Evolutionary conservation across 305 asterid genomes (phyloP).

Genomic region (Fraxinus paxiana): DNA sequence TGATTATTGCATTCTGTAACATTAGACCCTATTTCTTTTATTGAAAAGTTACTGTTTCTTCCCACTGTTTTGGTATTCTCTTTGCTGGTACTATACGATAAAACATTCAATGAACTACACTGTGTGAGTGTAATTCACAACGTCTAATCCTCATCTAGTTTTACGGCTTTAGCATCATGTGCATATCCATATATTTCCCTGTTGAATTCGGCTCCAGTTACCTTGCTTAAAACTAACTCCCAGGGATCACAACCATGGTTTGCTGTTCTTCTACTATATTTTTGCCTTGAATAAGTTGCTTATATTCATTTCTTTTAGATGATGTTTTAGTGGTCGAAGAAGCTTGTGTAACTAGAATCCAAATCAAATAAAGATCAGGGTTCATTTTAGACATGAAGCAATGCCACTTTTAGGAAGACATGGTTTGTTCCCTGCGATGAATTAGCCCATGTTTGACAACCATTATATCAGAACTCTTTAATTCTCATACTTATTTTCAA

Average conservation of each 20-base stretch:
- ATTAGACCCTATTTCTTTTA: constrained; percentile 53
- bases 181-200: background rate
- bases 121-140: background rate
- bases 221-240: background rate
- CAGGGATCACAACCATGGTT: background rate
- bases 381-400: background rate
- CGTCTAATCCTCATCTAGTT: constrained; percentile 37
- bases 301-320: background rate
- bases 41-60: constrained; percentile 50
- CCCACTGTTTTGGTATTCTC: background rate
- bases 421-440: background rate
- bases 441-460: background rate
- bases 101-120: background rate
- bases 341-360: background rate
- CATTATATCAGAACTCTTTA: background rate
- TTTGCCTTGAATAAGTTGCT: background rate
- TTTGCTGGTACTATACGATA: background rate
- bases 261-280: background rate
- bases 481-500: too few relatives aligned
- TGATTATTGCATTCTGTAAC: constrained; percentile 7
- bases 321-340: background rate
- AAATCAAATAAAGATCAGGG: background rate
- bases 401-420: background rate
- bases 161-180: background rate
- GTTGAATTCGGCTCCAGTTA: background rate